Evolutionary conservation across 306 rosid genomes (phyloP).

Genomic region (Sicyos edulis): DNA sequence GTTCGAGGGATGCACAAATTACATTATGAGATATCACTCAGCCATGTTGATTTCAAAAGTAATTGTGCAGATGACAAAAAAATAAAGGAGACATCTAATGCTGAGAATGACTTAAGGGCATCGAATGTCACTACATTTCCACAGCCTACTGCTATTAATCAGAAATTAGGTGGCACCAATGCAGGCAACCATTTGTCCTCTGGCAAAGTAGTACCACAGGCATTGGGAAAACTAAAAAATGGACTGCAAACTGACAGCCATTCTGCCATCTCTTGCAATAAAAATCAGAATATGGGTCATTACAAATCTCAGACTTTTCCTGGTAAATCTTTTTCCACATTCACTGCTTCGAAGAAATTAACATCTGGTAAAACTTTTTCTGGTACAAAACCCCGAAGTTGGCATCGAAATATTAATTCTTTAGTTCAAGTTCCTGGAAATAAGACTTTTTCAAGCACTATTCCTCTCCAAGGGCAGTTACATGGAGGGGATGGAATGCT

Average conservation of each 20-base stretch:
- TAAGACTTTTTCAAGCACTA: slow-evolving; percentile 29
- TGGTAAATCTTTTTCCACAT: slow-evolving; percentile 30
- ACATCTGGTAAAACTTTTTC: slow-evolving; percentile 28
- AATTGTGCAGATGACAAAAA: slow-evolving; percentile 36
- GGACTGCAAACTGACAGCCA: slow-evolving; percentile 31
- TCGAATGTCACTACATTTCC: slow-evolving; percentile 27
- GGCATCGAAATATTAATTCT: slow-evolving; percentile 51
- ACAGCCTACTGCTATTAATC: slow-evolving; percentile 23
- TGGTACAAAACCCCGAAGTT: slow-evolving; percentile 53
- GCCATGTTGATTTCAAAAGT: slow-evolving; percentile 29
- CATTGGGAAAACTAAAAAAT: slow-evolving; percentile 39
- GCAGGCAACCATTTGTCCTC: slow-evolving; percentile 24
- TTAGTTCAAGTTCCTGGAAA: slow-evolving; percentile 30
- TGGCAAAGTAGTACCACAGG: slow-evolving; percentile 37
- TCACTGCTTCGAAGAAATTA: slow-evolving; percentile 33
- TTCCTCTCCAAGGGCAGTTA: slow-evolving; percentile 46
- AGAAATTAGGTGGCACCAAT: slow-evolving; percentile 31
- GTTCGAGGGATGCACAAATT: slow-evolving; percentile 27
- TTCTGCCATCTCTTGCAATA: slow-evolving; percentile 31
- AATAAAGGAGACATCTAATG: slow-evolving; percentile 27
- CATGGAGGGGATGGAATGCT: slow-evolving; percentile 38
- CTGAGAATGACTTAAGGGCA: slow-evolving; percentile 34
- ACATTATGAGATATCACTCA: slow-evolving; percentile 25
- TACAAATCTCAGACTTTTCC: slow-evolving; percentile 29
- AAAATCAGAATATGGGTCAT: slow-evolving; percentile 34